Evolutionary conservation across 345 rosid genomes (phyloP), one percentile per base, ranked within the genome.

Genomic region (Populus davidiana): DNA sequence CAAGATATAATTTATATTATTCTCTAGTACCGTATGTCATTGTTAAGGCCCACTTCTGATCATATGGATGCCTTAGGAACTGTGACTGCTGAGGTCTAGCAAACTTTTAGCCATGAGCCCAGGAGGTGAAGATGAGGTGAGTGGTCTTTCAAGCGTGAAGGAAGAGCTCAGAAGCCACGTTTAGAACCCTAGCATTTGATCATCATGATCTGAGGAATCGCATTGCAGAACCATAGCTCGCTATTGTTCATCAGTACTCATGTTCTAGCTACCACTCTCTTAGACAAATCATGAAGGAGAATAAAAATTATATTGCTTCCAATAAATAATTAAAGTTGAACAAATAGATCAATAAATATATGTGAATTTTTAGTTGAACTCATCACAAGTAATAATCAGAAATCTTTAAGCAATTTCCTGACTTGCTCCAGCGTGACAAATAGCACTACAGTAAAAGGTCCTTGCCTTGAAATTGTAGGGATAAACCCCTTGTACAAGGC

Each of bases 401-500:
- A 49, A 44, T 44, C 49, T 3, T 79, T 68, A 11, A 79, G 78
- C 2, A 79, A 7, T 47, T 68, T 74, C 64, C 82, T 35, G 27
- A 79, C 77, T 47, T 74, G 82, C 64, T 74, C 82, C 0, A 79
- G 35, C 0, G 81, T 78, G 16, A 78, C 81, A 39, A 78, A 78
- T 17, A 72, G 68, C 67, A 78, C 81, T 35, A 68, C 69, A 0
- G 81, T 79, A 20, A 79, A 79, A 17, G 78, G 82, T 44, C 78
- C 74, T n/a, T 79, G 82, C 63, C 82, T 79, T 23, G 82, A 79
- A 12, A 69, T 74, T 27, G 78, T 74, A 5, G 78, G 78, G 38
- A 68, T 73, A 44, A 79, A 67, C 4, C 82, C 82, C 41, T 79
- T 79, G 6, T 79, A 79, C 52, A 74, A 44, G 16, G 78, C 78